phyloP scores from a whole-genome alignment of 2,329 filamentous ascomycete genomes.

The Gaeumannomyces tritici region DNA sequence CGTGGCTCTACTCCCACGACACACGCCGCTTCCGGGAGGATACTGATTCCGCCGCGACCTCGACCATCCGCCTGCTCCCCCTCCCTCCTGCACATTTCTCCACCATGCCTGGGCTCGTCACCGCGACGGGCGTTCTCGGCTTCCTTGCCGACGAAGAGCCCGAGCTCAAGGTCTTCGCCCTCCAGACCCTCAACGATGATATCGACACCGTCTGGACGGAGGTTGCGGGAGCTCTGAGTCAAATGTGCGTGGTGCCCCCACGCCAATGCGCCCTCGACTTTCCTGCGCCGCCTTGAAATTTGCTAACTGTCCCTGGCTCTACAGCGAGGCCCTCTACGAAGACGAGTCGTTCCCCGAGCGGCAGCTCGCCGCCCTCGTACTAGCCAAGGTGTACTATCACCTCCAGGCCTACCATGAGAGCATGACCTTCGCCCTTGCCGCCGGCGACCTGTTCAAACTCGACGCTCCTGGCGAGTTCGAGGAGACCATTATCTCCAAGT shows the following conservation, averaged over 20 bases:
- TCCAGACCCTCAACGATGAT: slow-evolving; percentile 91
- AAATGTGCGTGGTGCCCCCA: slow-evolving; percentile 59
- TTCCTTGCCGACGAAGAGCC: slow-evolving; percentile 92
- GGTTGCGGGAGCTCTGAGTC: slow-evolving; percentile 80
- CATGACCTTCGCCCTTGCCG: slow-evolving; percentile 94
- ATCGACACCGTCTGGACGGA: slow-evolving; percentile 98
- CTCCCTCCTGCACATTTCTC: not conserved
- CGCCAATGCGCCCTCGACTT: not conserved
- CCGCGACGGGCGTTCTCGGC: slow-evolving; percentile 87
- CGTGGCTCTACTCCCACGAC: not conserved
- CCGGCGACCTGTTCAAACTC: slow-evolving; percentile 90
- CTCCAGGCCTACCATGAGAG: slow-evolving; percentile 98
- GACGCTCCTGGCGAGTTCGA: slow-evolving; percentile 90
- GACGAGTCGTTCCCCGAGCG: slow-evolving; percentile 91
- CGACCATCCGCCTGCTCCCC: not conserved
- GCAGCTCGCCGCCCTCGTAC: slow-evolving; percentile 85
- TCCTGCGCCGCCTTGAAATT: slow-evolving; percentile 3
- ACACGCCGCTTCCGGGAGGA: not conserved
- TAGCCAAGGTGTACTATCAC: slow-evolving; percentile 98
- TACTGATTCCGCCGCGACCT: not conserved
- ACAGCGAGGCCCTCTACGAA: slow-evolving; percentile 92
- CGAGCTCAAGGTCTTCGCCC: slow-evolving; percentile 87
- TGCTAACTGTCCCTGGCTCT: slow-evolving; percentile 7
- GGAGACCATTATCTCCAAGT: slow-evolving; percentile 98
- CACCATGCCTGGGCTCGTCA: slow-evolving; percentile 83